A percentile compares a stretch with the other conserved stretches of the same genome.
These are phyloP conservation scores for Hymenoscyphus repandus DNA, from an alignment of 2,329 filamentous ascomycete species.

Conservation along the genomic window DNA sequence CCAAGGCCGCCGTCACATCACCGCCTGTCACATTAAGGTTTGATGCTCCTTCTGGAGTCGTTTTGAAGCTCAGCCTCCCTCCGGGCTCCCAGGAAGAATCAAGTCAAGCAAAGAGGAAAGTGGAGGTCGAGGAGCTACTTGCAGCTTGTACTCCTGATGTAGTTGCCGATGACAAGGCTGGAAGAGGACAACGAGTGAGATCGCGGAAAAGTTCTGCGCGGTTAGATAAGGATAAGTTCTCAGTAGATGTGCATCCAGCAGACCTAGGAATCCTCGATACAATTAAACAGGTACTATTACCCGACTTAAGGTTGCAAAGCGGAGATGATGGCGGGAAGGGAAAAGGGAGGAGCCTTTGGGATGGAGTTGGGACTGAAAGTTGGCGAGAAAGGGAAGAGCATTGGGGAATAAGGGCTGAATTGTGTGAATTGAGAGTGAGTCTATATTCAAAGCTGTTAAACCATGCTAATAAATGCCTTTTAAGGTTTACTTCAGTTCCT, in stretches of 20 bases:
- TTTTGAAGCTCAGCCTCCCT: conserved; percentile 6
- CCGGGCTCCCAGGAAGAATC: conserved; percentile 3
- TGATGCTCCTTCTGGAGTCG: conserved; percentile 5
- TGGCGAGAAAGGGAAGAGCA: conserved; percentile 17
- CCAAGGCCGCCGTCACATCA: conserved; percentile 2
- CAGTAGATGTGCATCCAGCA: conserved; percentile 46
- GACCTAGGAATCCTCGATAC: conserved; percentile 46
- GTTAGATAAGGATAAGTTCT: conserved; percentile 45
- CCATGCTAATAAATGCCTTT: conserved; percentile 17
- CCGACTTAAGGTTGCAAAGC: not conserved
- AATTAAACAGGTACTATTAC: conserved; percentile 39
- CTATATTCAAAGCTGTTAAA: conserved; percentile 36
- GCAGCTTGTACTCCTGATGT: conserved; percentile 38
- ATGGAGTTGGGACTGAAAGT: conserved; percentile 18
- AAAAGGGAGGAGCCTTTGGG: conserved; percentile 7
- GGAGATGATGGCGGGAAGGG: not conserved
- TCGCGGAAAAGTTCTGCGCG: conserved; percentile 45
- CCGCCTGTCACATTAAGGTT: conserved; percentile 14
- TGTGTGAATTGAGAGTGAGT: conserved; percentile 52
- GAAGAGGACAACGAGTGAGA: conserved; percentile 2
- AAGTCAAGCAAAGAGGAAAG: conserved; percentile 1
- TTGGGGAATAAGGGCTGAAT: conserved; percentile 41
- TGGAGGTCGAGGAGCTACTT: conserved; percentile 24
- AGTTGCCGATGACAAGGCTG: conserved; percentile 4
- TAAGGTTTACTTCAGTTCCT: conserved; percentile 47